Evolutionary conservation across 768 basidiomycete genomes (phyloP).

Genomic region (Podaxis rugospora): DNA sequence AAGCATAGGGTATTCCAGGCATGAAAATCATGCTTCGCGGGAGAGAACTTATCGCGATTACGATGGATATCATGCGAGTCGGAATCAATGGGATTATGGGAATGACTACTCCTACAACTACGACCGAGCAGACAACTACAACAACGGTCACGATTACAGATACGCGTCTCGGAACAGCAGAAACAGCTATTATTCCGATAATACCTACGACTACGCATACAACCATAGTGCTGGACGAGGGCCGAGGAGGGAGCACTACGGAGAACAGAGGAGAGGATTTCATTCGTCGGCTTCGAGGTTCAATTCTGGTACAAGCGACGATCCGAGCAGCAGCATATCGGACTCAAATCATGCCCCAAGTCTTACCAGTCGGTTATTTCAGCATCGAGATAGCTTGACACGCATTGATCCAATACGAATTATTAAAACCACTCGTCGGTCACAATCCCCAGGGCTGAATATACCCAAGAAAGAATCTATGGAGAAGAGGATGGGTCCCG

Average conservation of each 20-base stretch:
- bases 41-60: background rate
- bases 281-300: background rate
- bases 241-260: background rate
- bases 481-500: background rate
- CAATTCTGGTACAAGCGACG: background rate
- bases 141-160: background rate
- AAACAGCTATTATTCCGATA: background rate
- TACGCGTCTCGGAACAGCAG: background rate
- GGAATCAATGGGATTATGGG: background rate
- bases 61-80: background rate
- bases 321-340: background rate
- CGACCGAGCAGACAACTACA: constrained; percentile 7
- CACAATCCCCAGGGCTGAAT: background rate
- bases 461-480: background rate
- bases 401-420: background rate
- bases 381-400: background rate
- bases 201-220: background rate
- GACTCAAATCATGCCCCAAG: background rate
- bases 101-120: constrained; percentile 1
- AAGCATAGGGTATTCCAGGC: background rate
- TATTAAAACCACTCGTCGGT: background rate
- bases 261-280: background rate
- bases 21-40: background rate
- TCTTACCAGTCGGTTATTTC: background rate
- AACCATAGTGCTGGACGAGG: background rate